Base-by-base conservation (phyloP, 306 rosid species). In the Trichosanthes truncata region DNA sequence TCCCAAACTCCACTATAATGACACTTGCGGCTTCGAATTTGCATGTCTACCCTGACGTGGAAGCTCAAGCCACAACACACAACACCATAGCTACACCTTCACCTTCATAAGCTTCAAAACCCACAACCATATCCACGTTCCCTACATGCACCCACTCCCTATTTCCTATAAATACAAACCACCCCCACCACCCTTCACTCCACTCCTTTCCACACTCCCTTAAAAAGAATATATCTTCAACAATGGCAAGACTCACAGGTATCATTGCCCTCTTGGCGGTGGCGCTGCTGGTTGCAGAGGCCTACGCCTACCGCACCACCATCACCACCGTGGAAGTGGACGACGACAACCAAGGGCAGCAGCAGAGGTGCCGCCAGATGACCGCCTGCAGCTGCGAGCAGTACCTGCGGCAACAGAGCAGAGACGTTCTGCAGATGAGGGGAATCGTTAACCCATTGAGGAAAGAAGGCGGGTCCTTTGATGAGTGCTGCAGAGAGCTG, bases 261-360 rank as follows among this genome's bases (percentile, higher is more conserved):
- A n/a, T 77, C 13, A 0, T 59, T 20, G 80, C 80, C n/a, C 21
- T 53, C 53, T 21, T 77, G 4, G 49, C 53, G 0, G 36, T 59
- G 6, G 80, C 35, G 1, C 7, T 77, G 36, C 38, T 77, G 26
- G 23, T 77, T 33, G 53, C 80, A 14, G 62, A 56, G 17, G 53
- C 80, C 5, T 74, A 74, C 43, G 78, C 78, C 8, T 41, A 56
- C 80, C 80, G 68, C 65, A 51, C 65, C 79, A 75, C 65, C 79
- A 60, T 76, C 79, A 76, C 79, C 48, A 76, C 79, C 35, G 79
- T 76, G 5, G 66, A 76, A 25, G 66, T 76, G 0, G 53, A 55
- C 20, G 69, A 77, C n/a, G 79, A 55, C 49, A 77, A 56, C 69
- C 25, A 25, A 43, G 14, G 79, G 13, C 29, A 26, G 26, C 2